Percentiles rank a stretch among this genome's conserved stretches.
phyloP scores from a whole-genome alignment of 768 basidiomycete genomes.

The Mycena pura region DNA sequence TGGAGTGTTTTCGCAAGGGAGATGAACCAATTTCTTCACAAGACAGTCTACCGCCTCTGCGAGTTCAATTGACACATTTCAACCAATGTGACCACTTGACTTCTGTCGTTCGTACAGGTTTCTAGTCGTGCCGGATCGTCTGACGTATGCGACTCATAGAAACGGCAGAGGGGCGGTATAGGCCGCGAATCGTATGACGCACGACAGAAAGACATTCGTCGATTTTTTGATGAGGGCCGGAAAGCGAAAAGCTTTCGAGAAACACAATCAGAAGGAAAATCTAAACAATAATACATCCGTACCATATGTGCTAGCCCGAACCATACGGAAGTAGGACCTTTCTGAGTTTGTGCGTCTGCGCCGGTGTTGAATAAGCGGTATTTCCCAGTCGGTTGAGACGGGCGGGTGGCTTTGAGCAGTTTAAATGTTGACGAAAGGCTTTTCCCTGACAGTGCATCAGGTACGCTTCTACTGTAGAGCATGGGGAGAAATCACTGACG shows the following conservation, averaged over 20 bases:
- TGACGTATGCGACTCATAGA: conserved; percentile 9
- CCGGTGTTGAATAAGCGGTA: conserved; percentile 68
- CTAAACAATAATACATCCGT: background rate
- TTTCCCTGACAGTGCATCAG: conserved; percentile 53
- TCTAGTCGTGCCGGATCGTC: background rate
- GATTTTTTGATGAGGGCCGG: conserved; percentile 64
- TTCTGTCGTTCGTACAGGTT: conserved; percentile 55
- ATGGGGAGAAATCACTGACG: conserved; percentile 46
- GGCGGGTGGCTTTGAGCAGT: conserved; percentile 67
- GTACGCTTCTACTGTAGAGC: background rate
- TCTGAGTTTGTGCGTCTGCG: conserved; percentile 73
- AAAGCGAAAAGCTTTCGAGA: background rate
- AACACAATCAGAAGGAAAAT: background rate
- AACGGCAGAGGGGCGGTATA: conserved; percentile 78
- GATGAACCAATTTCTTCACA: conserved; percentile 28
- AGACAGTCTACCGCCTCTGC: conserved; percentile 39
- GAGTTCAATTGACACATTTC: conserved; percentile 55
- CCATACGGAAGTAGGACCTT: conserved; percentile 75
- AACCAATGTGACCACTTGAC: conserved; percentile 64
- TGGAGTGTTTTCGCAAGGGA: conserved; percentile 11
- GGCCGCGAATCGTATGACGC: conserved; percentile 75
- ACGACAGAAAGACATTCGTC: conserved; percentile 75
- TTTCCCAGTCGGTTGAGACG: conserved; percentile 70
- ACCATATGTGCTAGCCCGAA: conserved; percentile 30
- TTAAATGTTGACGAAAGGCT: conserved; percentile 77